Base-by-base conservation (phyloP, 257 asterid genomes). In the Fraxinus cuspidata region DNA sequence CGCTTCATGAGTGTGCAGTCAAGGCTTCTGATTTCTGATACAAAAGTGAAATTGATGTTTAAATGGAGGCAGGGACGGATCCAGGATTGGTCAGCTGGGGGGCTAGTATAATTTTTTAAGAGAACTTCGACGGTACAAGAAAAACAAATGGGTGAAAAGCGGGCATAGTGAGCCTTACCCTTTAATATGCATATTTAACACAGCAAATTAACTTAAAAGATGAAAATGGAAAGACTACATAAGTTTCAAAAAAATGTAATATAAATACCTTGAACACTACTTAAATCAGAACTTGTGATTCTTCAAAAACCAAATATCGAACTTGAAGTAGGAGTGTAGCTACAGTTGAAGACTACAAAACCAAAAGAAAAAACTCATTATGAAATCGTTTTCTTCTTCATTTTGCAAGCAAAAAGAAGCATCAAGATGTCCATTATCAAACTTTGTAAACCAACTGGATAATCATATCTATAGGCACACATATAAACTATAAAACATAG, bases 1-100 rank as follows among this genome's bases (percentile, higher is more conserved):
- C 79, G 81, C 58, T 71, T 82, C 84, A 79, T 82, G 68, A 37
- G 37, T 11, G 74, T 4, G 27, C 35, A 23, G 12, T 63, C 49
- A 38, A 65, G 28, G 49, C 63, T 37, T 40, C 42, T 35, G 79
- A 60, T 27, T 47, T 56, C 35, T 35, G 69, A 5, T 58, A 21
- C 66, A 58, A 10, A 58, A 58, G 66, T n/a, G 28, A 69, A 0
- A 58, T 1, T 72, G 21, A 77, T 3, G 35, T 25, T 63, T 63
- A 25, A 63, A 63, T 23, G 68, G 29, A 60, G 25, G 28, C 2
- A n/a, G 25, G 2, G 65, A 11, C 0, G 1, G 28, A 56, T 56
- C 65, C 27, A 56, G 27, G 65, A 56, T 56, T 56, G 3, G 5
- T 56, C 7, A 47, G 58, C 58, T 16, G 7, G 64, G 64, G 25